A percentile compares a stretch with the other conserved stretches of the same genome.
These are phyloP conservation scores for Moricandia moricandioides DNA, from an alignment of 345 rosid species.

Conservation along the genomic window DNA sequence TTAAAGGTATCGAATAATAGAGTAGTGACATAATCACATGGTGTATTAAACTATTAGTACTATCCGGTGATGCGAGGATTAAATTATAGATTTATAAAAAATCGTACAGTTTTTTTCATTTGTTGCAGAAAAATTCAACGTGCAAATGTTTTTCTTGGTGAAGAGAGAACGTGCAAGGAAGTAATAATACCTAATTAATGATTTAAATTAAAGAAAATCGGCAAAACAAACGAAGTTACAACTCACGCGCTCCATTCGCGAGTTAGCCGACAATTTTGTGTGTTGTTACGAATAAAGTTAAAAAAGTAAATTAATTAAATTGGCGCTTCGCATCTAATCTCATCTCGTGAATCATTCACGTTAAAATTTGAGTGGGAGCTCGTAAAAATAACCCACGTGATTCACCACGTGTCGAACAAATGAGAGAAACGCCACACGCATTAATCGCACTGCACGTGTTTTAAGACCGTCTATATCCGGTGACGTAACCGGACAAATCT, in stretches of 20 bases:
- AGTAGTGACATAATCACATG: conserved; percentile 25
- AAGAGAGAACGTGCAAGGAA: conserved; percentile 35
- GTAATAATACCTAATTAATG: neutral
- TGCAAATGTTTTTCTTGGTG: conserved; percentile 19
- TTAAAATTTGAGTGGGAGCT: neutral
- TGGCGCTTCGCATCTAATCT: conserved; percentile 6
- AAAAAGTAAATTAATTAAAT: neutral
- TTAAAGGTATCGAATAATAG: neutral
- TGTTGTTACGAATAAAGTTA: neutral
- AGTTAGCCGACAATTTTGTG: conserved; percentile 15
- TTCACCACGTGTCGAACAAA: conserved; percentile 13
- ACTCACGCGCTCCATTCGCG: neutral
- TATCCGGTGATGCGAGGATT: neutral
- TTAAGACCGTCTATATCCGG: conserved; percentile 34
- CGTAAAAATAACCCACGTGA: conserved; percentile 21
- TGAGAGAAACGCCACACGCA: conserved; percentile 15
- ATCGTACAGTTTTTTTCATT: neutral
- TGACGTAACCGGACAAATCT: conserved; percentile 18
- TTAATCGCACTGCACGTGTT: conserved; percentile 33
- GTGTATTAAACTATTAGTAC: conserved; percentile 4
- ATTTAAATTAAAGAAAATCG: neutral
- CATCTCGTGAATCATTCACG: conserved; percentile 30
- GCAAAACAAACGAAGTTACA: neutral
- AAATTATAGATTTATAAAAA: neutral
- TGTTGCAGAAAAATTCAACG: neutral